Evolutionary conservation across 495 filamentous ascomycete species (phyloP).

Genomic region (Amphirosellinia nigrospora): DNA sequence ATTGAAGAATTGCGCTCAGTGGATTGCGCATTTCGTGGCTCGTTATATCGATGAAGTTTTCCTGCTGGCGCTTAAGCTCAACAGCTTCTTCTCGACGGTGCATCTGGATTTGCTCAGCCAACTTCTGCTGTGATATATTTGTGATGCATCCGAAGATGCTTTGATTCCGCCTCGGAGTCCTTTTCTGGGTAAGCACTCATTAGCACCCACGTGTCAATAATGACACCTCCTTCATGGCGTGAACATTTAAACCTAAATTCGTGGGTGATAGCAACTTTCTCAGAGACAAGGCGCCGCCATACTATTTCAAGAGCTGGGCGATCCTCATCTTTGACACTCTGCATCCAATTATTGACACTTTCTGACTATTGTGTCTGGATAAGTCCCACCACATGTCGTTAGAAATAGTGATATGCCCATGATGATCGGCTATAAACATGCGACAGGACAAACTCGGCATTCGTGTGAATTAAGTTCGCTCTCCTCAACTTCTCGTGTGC

Average conservation of each 20-base stretch:
- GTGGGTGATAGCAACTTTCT: conserved; percentile 61
- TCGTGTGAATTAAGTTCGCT: conserved; percentile 73
- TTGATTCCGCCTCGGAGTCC: conserved; percentile 60
- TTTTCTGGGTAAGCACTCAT: conserved; percentile 74
- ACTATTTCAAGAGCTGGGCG: conserved; percentile 54
- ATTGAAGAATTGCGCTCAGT: conserved; percentile 79
- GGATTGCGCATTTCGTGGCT: conserved; percentile 90
- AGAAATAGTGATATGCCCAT: conserved; percentile 68
- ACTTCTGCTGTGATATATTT: conserved; percentile 63
- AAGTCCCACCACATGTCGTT: conserved; percentile 79
- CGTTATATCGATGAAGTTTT: conserved; percentile 90
- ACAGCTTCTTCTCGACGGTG: conserved; percentile 66
- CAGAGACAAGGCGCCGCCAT: conserved; percentile 64
- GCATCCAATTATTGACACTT: conserved; percentile 67
- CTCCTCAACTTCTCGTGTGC: conserved; percentile 71
- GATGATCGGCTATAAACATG: conserved; percentile 71
- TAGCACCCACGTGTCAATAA: conserved; percentile 72
- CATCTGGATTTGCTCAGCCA: conserved; percentile 68
- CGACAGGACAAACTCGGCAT: conserved; percentile 76
- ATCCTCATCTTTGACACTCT: conserved; percentile 68
- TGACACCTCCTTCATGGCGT: conserved; percentile 63
- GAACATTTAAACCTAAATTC: conserved; percentile 73
- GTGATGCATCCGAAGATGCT: conserved; percentile 72
- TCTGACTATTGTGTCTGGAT: conserved; percentile 59
- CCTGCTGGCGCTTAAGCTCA: conserved; percentile 70